phyloP scores from a whole-genome alignment of 345 rosid genomes.

The Melaleuca alternifolia region DNA sequence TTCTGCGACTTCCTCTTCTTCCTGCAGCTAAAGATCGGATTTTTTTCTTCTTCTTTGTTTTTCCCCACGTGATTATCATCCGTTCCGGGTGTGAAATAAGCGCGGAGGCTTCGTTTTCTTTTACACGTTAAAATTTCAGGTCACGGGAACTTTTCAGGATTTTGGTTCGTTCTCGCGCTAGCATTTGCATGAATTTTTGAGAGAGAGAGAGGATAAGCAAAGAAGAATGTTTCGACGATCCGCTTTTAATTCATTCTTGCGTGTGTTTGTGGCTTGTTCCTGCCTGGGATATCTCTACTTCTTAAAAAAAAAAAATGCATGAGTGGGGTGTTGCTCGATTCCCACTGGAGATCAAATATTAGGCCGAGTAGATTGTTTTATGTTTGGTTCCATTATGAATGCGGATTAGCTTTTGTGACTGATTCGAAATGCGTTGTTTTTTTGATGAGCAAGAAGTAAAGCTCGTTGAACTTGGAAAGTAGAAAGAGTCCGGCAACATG shows the following conservation, averaged over 20 bases:
- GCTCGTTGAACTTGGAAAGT: not conserved
- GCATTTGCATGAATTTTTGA: not conserved
- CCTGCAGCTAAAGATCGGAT: not conserved
- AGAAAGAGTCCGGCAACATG: constrained; percentile 16
- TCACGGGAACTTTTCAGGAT: not conserved
- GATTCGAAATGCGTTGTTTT: not conserved
- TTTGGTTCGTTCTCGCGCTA: not conserved
- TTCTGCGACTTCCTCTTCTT: not conserved
- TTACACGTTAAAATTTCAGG: not conserved
- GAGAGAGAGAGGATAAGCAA: not conserved
- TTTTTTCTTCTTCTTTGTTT: not conserved
- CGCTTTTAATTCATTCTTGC: not conserved
- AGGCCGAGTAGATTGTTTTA: not conserved
- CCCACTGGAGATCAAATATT: not conserved
- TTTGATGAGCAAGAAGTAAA: not conserved
- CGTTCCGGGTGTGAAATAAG: not conserved
- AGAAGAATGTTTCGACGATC: not conserved
- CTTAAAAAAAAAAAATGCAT: not conserved
- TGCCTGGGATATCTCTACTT: not conserved
- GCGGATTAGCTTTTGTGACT: not conserved
- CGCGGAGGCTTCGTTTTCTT: not conserved
- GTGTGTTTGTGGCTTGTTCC: not conserved
- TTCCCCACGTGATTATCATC: not conserved
- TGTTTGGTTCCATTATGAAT: not conserved
- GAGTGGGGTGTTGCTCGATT: not conserved